A percentile compares a stretch with the other conserved stretches of the same genome.
Evolutionary conservation across 2,329 filamentous ascomycete genomes (phyloP).

Genomic region (Neopestalotiopsis sp.): DNA sequence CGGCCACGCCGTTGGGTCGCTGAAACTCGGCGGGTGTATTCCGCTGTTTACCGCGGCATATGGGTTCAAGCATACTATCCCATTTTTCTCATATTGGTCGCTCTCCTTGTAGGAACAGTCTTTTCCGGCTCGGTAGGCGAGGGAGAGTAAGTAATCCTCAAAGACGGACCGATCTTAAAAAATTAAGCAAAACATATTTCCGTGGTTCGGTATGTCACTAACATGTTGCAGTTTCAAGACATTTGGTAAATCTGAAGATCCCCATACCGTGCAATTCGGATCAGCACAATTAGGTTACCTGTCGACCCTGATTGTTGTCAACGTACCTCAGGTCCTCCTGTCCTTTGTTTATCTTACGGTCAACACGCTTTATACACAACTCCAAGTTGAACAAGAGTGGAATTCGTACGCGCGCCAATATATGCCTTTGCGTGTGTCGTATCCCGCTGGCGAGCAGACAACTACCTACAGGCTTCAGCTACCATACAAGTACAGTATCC

Average conservation of each 20-base stretch:
- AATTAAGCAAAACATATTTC: no score
- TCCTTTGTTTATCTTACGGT: slow-evolving; percentile 47
- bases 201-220: neutral
- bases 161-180: no score
- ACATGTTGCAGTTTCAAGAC: neutral
- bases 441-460: slow-evolving; percentile 34
- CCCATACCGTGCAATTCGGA: neutral
- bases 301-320: slow-evolving; percentile 33
- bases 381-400: slow-evolving; percentile 49
- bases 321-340: slow-evolving; percentile 44
- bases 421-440: slow-evolving; percentile 40
- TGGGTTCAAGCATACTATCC: slow-evolving; percentile 19
- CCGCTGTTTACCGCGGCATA: neutral
- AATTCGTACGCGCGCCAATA: slow-evolving; percentile 34
- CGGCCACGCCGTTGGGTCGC: slow-evolving; percentile 22
- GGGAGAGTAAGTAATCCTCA: neutral
- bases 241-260: neutral
- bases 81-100: slow-evolving; percentile 3
- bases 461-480: slow-evolving; percentile 44
- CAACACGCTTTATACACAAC: slow-evolving; percentile 47
- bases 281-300: neutral
- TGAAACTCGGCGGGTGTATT: neutral
- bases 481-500: slow-evolving; percentile 45
- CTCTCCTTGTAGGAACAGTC: neutral
- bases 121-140: neutral